Base-by-base conservation (phyloP, 2,329 filamentous ascomycete genomes). In the Zopfia rhizophila region DNA sequence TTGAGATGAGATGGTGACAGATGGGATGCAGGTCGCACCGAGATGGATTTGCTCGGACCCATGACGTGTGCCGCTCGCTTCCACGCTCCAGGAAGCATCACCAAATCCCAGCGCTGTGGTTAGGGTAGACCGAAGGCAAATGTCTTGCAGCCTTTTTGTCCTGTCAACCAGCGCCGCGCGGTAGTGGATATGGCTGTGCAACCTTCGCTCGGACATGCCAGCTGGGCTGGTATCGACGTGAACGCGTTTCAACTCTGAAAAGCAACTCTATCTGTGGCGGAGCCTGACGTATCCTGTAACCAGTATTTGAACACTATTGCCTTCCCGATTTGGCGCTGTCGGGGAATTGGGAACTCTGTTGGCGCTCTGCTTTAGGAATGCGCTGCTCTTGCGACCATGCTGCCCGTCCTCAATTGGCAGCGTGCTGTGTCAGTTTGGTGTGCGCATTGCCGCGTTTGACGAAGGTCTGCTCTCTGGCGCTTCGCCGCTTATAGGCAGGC, bases 311-410 rank as follows among this genome's bases (percentile, higher is more conserved):
- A 14, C n/a, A 31, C 21, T 51, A 56, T 50, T 53, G 51, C 48
- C 43, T 54, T 39, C 55, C 53, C 22, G 21, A 56, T 55, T 37
- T n/a, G n/a, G n/a, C n/a, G n/a, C n/a, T n/a, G n/a, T n/a, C n/a
- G n/a, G n/a, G n/a, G n/a, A n/a, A n/a, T n/a, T n/a, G n/a, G n/a
- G n/a, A n/a, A n/a, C n/a, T n/a, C n/a, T n/a, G n/a, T n/a, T n/a
- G n/a, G n/a, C n/a, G n/a, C n/a, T n/a, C n/a, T n/a, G n/a, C n/a
- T n/a, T n/a, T n/a, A n/a, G n/a, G n/a, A n/a, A n/a, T n/a, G n/a
- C n/a, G n/a, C n/a, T n/a, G n/a, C n/a, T n/a, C n/a, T n/a, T n/a
- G n/a, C n/a, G n/a, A n/a, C n/a, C n/a, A n/a, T n/a, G n/a, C n/a
- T n/a, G n/a, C n/a, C n/a, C n/a, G n/a, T n/a, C n/a, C n/a, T n/a